Percentiles rank a stretch among this genome's conserved stretches.
Conservation (phyloP, 495 filamentous ascomycete genomes). For the Aspergillus cristatus region DNA sequence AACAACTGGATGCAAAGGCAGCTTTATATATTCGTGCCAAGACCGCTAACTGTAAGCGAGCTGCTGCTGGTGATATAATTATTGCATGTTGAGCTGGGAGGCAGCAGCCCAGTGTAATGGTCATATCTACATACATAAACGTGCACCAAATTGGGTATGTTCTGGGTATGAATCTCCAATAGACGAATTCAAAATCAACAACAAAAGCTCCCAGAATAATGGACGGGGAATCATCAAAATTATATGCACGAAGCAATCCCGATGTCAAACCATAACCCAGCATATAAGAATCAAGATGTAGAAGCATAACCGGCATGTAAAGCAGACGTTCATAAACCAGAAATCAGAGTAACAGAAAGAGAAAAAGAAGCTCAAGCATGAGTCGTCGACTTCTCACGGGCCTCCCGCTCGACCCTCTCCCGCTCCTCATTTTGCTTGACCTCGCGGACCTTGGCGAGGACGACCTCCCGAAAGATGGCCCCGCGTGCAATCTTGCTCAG, state of each 20-base stretch:
- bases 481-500: constrained; percentile 71
- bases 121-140: no score
- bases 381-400: constrained; percentile 30
- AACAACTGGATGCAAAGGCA: constrained; percentile 6
- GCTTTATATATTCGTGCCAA: constrained; percentile 16
- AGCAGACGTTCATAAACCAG: background rate
- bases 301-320: background rate
- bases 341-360: constrained; percentile 1
- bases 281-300: constrained; percentile 12
- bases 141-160: no score
- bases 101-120: no score
- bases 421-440: constrained; percentile 80
- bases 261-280: constrained; percentile 2
- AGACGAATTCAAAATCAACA: no score
- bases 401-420: constrained; percentile 50
- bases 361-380: constrained; percentile 14
- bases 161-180: no score
- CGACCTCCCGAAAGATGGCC: constrained; percentile 95
- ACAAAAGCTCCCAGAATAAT: background rate
- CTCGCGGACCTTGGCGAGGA: constrained; percentile 90
- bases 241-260: constrained; percentile 12
- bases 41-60: no score
- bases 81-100: no score
- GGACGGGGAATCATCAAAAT: constrained; percentile 21
- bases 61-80: no score